These are phyloP conservation scores for Lagenidium sp. DNA, from an alignment of 352 stramenopile genomes.

Conservation along the genomic window DNA sequence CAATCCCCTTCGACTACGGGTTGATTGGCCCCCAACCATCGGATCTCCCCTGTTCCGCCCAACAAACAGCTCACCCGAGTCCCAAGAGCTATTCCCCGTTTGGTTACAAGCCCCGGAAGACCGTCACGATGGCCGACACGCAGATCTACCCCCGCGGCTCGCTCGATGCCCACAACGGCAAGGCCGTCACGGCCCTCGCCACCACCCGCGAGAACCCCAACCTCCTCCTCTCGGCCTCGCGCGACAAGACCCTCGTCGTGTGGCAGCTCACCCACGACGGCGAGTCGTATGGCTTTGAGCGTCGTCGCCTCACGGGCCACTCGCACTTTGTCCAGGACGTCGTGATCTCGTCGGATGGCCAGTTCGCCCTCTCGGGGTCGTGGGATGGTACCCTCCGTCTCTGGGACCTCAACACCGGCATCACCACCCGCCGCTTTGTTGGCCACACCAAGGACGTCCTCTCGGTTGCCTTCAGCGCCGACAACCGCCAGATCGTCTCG, in stretches of 20 bases:
- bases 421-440: slow-evolving; percentile 98
- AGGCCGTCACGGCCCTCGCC: slow-evolving; percentile 92
- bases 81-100: too few species aligned
- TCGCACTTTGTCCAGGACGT: slow-evolving; percentile 99
- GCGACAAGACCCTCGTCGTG: slow-evolving; percentile 93
- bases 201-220: slow-evolving; percentile 99
- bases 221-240: slow-evolving; percentile 96
- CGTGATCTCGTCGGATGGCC: slow-evolving; percentile 98
- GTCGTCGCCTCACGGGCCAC: slow-evolving; percentile 96
- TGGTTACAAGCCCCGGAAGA: slow-evolving; percentile 15
- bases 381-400: slow-evolving; percentile 99
- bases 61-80: neutral
- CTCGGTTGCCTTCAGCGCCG: slow-evolving; percentile 98
- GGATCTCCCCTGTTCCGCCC: neutral
- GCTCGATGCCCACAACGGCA: slow-evolving; percentile 86
- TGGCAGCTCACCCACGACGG: slow-evolving; percentile 92
- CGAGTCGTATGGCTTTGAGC: slow-evolving; percentile 97
- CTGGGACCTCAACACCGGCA: slow-evolving; percentile 99
- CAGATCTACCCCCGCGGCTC: slow-evolving; percentile 84
- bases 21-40: too few species aligned
- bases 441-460: slow-evolving; percentile 99
- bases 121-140: slow-evolving; percentile 56
- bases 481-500: slow-evolving; percentile 99
- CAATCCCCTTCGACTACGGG: too few species aligned
- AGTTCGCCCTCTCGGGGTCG: slow-evolving; percentile 98